Conservation (phyloP, 1,284 basidiomycete genomes). For the Volvariella volvacea region DNA sequence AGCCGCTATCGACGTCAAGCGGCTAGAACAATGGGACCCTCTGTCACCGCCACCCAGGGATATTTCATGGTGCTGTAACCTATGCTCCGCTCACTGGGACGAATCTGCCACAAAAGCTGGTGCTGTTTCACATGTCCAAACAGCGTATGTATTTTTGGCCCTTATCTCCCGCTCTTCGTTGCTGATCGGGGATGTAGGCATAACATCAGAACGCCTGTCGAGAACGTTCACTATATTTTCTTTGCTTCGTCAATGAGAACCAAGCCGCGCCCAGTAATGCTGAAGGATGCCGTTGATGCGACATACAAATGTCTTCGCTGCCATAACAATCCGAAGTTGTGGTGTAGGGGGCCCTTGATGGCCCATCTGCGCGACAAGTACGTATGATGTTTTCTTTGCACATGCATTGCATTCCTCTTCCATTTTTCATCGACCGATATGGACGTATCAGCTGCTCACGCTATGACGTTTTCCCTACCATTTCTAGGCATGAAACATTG, state of each 20-base stretch:
- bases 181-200: neutral
- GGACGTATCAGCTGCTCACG: no score
- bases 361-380: neutral
- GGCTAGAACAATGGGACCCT: slow-evolving; percentile 5
- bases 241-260: neutral
- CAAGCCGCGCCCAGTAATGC: neutral
- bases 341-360: neutral
- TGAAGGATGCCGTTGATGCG: neutral
- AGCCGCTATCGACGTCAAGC: slow-evolving; percentile 2
- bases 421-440: no score
- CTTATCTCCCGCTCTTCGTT: neutral
- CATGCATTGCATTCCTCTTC: no score
- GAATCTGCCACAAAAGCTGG: neutral
- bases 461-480: no score
- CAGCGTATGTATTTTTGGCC: neutral
- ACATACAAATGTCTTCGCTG: neutral
- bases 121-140: neutral
- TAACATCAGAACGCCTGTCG: neutral
- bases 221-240: neutral
- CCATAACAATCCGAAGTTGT: neutral
- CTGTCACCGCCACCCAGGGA: neutral
- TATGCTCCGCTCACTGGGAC: slow-evolving; percentile 8
- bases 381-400: neutral
- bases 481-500: no score
- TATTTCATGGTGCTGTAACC: slow-evolving; percentile 11